Conservation (phyloP, 176 grass and related monocot species). For the Oryza rufipogon region DNA sequence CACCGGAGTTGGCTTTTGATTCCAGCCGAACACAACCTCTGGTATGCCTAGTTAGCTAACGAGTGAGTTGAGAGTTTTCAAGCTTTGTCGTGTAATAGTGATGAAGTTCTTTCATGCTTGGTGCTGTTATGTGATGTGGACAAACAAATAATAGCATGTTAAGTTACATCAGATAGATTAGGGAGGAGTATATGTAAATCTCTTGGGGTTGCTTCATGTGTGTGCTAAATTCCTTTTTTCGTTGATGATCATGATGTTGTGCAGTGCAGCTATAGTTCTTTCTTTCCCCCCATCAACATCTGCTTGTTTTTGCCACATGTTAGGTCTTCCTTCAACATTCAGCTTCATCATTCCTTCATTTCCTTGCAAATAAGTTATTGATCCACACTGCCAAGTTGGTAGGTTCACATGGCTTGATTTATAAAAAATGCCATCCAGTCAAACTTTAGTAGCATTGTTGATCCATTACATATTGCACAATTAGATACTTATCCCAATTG, state of each 20-base stretch:
- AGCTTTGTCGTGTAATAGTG: slow-evolving; percentile 53
- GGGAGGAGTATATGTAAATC: slow-evolving; percentile 50
- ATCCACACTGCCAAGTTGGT: background rate
- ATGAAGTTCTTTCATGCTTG: slow-evolving; percentile 46
- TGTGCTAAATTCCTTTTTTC: slow-evolving; percentile 36
- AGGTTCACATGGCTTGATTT: background rate
- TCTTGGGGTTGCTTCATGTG: slow-evolving; percentile 21
- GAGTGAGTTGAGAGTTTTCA: slow-evolving; percentile 38
- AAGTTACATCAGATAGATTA: slow-evolving; percentile 50
- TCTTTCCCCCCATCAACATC: background rate
- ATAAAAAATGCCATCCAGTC: background rate
- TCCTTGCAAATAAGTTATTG: background rate
- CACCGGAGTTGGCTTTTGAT: slow-evolving; percentile 79
- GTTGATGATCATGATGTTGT: background rate
- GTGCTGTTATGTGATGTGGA: slow-evolving; percentile 63
- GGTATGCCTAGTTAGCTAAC: slow-evolving; percentile 46
- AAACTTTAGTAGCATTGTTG: background rate
- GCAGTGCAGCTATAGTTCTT: background rate
- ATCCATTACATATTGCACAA: background rate
- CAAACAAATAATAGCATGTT: slow-evolving; percentile 55
- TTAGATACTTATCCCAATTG: background rate
- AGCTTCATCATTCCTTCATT: background rate
- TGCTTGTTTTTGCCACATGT: background rate
- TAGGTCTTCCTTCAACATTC: background rate
- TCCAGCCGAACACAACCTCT: background rate